phyloP scores from a whole-genome alignment of 257 asterid genomes.

The Prunella vulgaris region DNA sequence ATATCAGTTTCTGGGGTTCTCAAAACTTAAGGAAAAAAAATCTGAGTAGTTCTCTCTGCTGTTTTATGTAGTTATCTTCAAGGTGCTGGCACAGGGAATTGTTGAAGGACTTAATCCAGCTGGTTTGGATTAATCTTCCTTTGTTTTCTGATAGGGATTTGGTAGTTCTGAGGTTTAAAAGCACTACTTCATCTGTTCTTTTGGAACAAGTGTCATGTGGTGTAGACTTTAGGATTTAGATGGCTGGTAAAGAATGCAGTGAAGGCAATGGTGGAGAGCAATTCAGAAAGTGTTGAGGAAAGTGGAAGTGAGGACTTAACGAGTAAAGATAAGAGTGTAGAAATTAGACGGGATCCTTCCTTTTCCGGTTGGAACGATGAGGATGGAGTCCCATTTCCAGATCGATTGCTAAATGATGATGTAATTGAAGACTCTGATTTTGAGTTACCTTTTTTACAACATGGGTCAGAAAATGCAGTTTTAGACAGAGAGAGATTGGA shows the following conservation, averaged over 20 bases:
- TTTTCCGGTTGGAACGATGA: slow-evolving; percentile 80
- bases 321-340: slow-evolving; percentile 18
- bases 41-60: slow-evolving; percentile 19
- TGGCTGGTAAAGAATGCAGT: slow-evolving; percentile 29
- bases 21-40: not conserved
- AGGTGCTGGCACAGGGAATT: slow-evolving; percentile 8
- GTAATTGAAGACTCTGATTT: slow-evolving; percentile 42
- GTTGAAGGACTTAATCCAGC: slow-evolving; percentile 1
- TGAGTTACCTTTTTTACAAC: slow-evolving; percentile 33
- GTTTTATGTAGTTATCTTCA: slow-evolving; percentile 7
- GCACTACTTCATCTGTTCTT: not conserved
- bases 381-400: slow-evolving; percentile 36
- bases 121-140: slow-evolving; percentile 9
- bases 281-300: slow-evolving; percentile 39
- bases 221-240: slow-evolving; percentile 25
- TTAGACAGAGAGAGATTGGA: slow-evolving; percentile 29
- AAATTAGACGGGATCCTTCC: slow-evolving; percentile 53
- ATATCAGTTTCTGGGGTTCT: slow-evolving; percentile 7
- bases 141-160: not conserved
- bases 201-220: slow-evolving; percentile 16
- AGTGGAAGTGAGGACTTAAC: slow-evolving; percentile 23
- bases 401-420: slow-evolving; percentile 28
- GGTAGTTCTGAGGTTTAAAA: slow-evolving; percentile 11
- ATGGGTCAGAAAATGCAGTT: slow-evolving; percentile 24
- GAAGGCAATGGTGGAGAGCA: slow-evolving; percentile 58